Percentiles rank a stretch among this genome's conserved stretches.
Conservation (phyloP, 208 protist species). For the Leishmania gerbilli region DNA sequence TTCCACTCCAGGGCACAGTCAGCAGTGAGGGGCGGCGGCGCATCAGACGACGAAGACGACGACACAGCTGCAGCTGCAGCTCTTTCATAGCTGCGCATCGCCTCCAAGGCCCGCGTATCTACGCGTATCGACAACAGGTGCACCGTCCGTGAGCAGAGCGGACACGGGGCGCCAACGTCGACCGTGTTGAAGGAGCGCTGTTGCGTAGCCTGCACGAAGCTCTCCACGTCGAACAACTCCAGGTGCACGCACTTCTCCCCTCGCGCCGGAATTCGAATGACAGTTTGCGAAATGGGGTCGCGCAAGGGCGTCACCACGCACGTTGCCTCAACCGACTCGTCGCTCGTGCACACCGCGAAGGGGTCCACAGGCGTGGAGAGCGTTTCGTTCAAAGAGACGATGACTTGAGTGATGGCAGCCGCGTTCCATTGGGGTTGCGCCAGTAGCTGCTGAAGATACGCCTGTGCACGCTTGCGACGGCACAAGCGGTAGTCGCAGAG, state of each 20-base stretch:
- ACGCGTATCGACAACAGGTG: slow-evolving; percentile 47
- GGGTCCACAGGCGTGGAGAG: slow-evolving; percentile 16
- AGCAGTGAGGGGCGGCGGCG: slow-evolving; percentile 5
- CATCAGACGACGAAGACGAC: neutral
- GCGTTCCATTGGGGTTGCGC: slow-evolving; percentile 33
- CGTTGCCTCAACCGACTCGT: slow-evolving; percentile 35
- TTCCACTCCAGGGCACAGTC: slow-evolving; percentile 45
- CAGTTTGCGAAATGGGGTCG: slow-evolving; percentile 61
- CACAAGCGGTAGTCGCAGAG: slow-evolving; percentile 44
- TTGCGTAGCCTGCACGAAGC: slow-evolving; percentile 61
- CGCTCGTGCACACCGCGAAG: slow-evolving; percentile 20
- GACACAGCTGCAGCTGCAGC: neutral
- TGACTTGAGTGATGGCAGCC: slow-evolving; percentile 21
- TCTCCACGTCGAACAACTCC: slow-evolving; percentile 77
- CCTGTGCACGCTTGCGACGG: slow-evolving; percentile 27
- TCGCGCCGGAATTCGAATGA: slow-evolving; percentile 57
- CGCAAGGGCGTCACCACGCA: slow-evolving; percentile 51
- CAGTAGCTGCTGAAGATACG: slow-evolving; percentile 44
- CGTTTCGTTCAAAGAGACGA: slow-evolving; percentile 29
- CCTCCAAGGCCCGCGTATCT: slow-evolving; percentile 42
- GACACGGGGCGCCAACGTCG: slow-evolving; percentile 44
- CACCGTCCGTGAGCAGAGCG: slow-evolving; percentile 44
- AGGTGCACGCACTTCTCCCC: slow-evolving; percentile 61
- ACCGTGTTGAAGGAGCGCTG: slow-evolving; percentile 26
- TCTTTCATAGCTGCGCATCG: slow-evolving; percentile 28